A percentile compares a stretch with the other conserved stretches of the same genome.
Conservation (phyloP, 1,284 basidiomycete species). For the Thecaphora frezii region DNA sequence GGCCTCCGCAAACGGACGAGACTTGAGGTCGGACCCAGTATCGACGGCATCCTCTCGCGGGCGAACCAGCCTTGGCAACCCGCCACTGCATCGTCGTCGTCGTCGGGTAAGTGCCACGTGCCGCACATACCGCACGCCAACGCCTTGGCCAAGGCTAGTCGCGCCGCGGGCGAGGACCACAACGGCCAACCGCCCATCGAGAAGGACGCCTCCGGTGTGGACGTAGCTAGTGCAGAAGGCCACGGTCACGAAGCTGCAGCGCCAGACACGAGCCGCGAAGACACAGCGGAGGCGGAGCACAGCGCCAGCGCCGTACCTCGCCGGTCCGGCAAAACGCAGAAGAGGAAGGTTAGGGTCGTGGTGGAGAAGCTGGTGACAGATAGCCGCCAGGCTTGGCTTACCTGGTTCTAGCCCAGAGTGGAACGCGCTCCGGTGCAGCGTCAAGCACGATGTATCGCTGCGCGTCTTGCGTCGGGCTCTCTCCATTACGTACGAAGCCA, state of each 20-base stretch:
- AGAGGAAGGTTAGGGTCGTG: slow-evolving; percentile 21
- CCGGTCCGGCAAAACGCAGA: not conserved
- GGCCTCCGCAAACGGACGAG: too few relatives aligned
- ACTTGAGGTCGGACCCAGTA: not conserved
- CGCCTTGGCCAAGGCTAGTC: not conserved
- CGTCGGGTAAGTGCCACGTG: not conserved
- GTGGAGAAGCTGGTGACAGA: slow-evolving; percentile 31
- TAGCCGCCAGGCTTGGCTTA: slow-evolving; percentile 37
- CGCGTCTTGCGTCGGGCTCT: too few relatives aligned
- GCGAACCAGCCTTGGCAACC: not conserved
- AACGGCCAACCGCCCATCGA: too few relatives aligned
- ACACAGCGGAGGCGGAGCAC: too few relatives aligned
- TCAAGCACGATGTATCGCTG: too few relatives aligned
- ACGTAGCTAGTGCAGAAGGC: too few relatives aligned
- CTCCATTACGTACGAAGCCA: too few relatives aligned
- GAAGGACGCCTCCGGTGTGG: too few relatives aligned
- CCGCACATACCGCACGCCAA: not conserved
- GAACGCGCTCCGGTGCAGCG: too few relatives aligned
- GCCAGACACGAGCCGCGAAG: too few relatives aligned
- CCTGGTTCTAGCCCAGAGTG: slow-evolving; percentile 16
- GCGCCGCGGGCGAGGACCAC: not conserved
- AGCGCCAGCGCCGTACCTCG: too few relatives aligned
- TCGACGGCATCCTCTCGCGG: not conserved
- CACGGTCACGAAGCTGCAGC: too few relatives aligned
- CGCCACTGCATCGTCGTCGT: not conserved